These are phyloP conservation scores for Pseudogymnoascus sp. DNA, from an alignment of 2,329 filamentous ascomycete species.

Conservation along the genomic window DNA sequence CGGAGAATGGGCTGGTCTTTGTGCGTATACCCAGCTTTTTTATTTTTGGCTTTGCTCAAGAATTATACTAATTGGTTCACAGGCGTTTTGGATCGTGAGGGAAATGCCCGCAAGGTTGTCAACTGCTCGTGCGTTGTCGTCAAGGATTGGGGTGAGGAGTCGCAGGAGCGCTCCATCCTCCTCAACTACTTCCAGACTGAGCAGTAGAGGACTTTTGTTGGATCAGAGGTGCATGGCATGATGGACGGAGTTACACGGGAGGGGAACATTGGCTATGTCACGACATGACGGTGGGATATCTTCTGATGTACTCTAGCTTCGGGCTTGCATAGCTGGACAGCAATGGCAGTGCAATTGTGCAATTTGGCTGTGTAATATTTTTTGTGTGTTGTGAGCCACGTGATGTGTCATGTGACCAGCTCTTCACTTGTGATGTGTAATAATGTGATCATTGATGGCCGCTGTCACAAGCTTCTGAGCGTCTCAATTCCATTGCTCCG, in stretches of 20 bases:
- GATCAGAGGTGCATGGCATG: slow-evolving; percentile 16
- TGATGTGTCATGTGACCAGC: neutral
- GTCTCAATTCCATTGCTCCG: neutral
- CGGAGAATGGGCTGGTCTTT: slow-evolving; percentile 99
- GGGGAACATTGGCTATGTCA: slow-evolving; percentile 23
- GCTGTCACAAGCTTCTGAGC: neutral
- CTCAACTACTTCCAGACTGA: slow-evolving; percentile 99
- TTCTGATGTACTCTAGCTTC: slow-evolving; percentile 24
- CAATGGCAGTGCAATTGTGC: slow-evolving; percentile 1
- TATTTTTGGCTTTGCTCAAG: slow-evolving; percentile 8
- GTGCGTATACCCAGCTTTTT: slow-evolving; percentile 54
- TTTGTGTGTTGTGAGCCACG: slow-evolving; percentile 1
- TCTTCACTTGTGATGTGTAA: neutral
- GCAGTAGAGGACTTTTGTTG: slow-evolving; percentile 42
- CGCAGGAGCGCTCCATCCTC: slow-evolving; percentile 95
- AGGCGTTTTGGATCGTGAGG: slow-evolving; percentile 98
- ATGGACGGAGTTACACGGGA: slow-evolving; percentile 23
- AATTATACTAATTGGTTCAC: slow-evolving; percentile 15
- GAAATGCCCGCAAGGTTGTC: slow-evolving; percentile 99
- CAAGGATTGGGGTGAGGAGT: slow-evolving; percentile 99
- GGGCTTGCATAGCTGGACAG: neutral
- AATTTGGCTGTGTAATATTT: neutral
- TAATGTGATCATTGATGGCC: neutral
- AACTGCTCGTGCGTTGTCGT: slow-evolving; percentile 99
- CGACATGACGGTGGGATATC: slow-evolving; percentile 21